Percentiles rank a stretch among this genome's conserved stretches.
Conservation (phyloP, 2,329 filamentous ascomycete genomes). For the Trichothecium sympodiale region DNA sequence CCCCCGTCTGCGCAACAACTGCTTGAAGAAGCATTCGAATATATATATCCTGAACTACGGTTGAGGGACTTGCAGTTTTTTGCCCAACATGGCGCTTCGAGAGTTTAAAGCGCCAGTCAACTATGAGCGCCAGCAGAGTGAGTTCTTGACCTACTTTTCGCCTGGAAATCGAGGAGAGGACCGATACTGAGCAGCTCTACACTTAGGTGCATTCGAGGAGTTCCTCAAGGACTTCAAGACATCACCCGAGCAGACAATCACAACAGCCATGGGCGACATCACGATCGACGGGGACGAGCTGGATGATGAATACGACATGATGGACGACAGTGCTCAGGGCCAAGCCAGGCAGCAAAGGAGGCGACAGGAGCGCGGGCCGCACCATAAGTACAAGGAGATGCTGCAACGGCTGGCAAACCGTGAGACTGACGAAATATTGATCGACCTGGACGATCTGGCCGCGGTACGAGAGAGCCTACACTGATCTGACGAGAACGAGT, state of each 20-base stretch:
- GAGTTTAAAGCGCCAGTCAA: conserved; percentile 70
- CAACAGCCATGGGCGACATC: conserved; percentile 73
- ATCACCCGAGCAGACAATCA: conserved; percentile 56
- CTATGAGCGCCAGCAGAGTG: conserved; percentile 79
- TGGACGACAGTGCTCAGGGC: conserved; percentile 56
- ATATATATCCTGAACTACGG: too few relatives aligned
- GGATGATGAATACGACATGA: conserved; percentile 86
- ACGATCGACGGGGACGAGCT: conserved; percentile 79
- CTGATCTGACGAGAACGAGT: too few relatives aligned
- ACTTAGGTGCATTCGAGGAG: conserved; percentile 74
- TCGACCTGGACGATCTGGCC: conserved; percentile 83
- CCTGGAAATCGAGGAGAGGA: too few relatives aligned
- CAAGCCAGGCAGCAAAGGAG: conserved; percentile 37
- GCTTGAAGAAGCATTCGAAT: too few relatives aligned
- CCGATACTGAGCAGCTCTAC: too few relatives aligned
- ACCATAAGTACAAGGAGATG: conserved; percentile 79
- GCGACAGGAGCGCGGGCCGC: conserved; percentile 43
- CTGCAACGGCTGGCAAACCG: conserved; percentile 83
- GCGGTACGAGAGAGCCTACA: conserved; percentile 38
- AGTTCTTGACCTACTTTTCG: conserved; percentile 16
- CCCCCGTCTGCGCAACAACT: too few relatives aligned
- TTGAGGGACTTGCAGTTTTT: background rate
- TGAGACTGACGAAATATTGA: conserved; percentile 61
- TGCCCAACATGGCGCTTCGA: conserved; percentile 66
- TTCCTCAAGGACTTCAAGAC: conserved; percentile 87